Base-by-base conservation (phyloP, 116 monocot genomes). In the Zostera marina region DNA sequence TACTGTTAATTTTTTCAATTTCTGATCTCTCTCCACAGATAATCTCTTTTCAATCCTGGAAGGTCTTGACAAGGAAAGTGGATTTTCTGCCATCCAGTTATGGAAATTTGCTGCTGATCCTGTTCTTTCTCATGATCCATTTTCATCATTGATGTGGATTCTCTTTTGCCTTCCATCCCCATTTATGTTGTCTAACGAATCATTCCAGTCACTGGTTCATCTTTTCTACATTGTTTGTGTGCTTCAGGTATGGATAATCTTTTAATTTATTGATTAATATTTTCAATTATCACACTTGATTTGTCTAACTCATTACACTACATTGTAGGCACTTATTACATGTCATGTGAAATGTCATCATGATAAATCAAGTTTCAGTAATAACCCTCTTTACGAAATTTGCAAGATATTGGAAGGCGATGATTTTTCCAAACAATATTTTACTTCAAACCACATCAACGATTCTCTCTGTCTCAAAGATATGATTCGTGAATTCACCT, bases 91-190 rank as follows among this genome's bases (percentile, higher is more conserved):
- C 62, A 71, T 76, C 54, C 73, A 79, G 48, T 89, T 96, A 45
- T 83, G 71, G 83, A 87, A 86, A 52, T 74, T 59, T 64, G 72
- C 71, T 68, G 70, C 83, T 16, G 87, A 83, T 77, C 99, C 99
- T 42, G 64, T 99, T 43, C 82, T 99, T 63, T 59, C 79, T 66
- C 87, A 79, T 41, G 99, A 99, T 68, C 83, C 99, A 12, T 99
- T 91, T 74, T 74, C 81, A 41, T 81, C 91, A 21, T 63, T 99
- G 59, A 64, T 91, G 74, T 81, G 74, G 79, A 63, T 74, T 77
- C 74, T 99, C 19, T 99, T 83, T 63, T 78, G 81, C 70, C 86
- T 99, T 63, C 99, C 99, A 41, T 53, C 43, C 40, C 79, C 74
- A 58, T 91, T 83, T 76, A 59, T 79, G 40, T 73, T 72, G 47